Base-by-base conservation (phyloP, 768 basidiomycete species). In the Lyophyllum shimeji region DNA sequence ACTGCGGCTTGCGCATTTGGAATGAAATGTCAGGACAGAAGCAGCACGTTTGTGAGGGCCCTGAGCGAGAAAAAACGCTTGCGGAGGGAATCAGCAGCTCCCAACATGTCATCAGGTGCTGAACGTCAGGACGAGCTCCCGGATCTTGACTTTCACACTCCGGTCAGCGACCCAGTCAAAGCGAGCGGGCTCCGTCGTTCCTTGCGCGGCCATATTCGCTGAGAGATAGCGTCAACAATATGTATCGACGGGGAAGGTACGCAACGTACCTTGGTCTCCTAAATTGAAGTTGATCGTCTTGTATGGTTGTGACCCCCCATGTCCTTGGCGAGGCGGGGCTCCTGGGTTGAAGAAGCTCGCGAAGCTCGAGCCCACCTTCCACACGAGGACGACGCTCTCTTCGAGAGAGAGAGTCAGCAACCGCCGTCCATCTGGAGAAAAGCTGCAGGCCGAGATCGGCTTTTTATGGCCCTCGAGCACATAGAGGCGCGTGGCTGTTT, bases 361-460 rank as follows among this genome's bases (percentile, higher is more conserved):
- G 60, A 99, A 82, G 65, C 92, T 93, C 8, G 85, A 80, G 0
- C 97, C 96, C 5, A 98, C 95, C 66, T 98, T 98, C 97, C 97
- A 99, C 13, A 96, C 92, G 12, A 93, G 80, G 5, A 94, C 88
- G 3, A 82, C 76, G 24, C 84, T 85, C 66, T 98, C 95, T 58
- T 90, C 90, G 23, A 98, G 76, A 0, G 90, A 96, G 8, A 93
- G 76, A 0, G 94, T 95, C 37, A 96, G 87, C 17, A 98, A 76
- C 18, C 97, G 79, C 18, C 95, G 77, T 0, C 97, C 97, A 64
- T 99, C 97, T 0, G 95, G 90, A 7, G 94, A 96, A 69, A 97
- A 98, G 55, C 87, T 91, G 59, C 92, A 88, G 0, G 93, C 93
- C 0, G 90, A 82, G 9, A 94, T 83, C 1, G 80, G 77, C 64